A percentile compares a stretch with the other conserved stretches of the same genome.
Conservation (phyloP, 805 yeast species). For the Starmera pachycereana region DNA sequence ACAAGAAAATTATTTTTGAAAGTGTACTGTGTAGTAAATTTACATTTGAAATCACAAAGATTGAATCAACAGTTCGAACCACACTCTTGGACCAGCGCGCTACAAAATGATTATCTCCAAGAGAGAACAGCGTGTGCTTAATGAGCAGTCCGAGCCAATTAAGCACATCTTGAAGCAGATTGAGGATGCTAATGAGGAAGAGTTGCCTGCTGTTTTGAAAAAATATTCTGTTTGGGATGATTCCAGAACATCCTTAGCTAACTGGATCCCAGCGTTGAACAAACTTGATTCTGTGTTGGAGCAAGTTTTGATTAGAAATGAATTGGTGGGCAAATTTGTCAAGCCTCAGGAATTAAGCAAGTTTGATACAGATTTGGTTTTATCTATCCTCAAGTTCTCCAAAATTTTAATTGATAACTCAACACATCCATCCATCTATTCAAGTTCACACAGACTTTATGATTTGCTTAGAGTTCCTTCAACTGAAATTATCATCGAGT, state of each 20-base stretch:
- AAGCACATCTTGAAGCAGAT: slow-evolving; percentile 30
- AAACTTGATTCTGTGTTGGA: slow-evolving; percentile 63
- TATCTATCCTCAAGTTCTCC: slow-evolving; percentile 51
- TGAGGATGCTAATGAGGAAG: slow-evolving; percentile 24
- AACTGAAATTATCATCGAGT: slow-evolving; percentile 44
- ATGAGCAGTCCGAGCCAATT: slow-evolving; percentile 20
- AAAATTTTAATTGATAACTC: slow-evolving; percentile 58
- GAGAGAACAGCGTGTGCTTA: slow-evolving; percentile 15
- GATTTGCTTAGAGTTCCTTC: slow-evolving; percentile 50
- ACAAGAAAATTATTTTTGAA: no score
- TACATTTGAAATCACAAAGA: no score
- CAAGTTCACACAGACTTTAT: slow-evolving; percentile 53
- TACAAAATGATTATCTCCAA: slow-evolving; percentile 16
- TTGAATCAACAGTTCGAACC: no score
- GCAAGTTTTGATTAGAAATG: slow-evolving; percentile 40
- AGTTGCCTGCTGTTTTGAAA: slow-evolving; percentile 30
- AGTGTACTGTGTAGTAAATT: no score
- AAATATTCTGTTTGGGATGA: slow-evolving; percentile 42
- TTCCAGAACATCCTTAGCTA: slow-evolving; percentile 58
- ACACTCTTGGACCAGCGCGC: no score
- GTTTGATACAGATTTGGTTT: slow-evolving; percentile 37
- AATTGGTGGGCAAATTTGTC: slow-evolving; percentile 34
- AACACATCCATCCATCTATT: slow-evolving; percentile 53
- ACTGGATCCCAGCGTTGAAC: slow-evolving; percentile 72
- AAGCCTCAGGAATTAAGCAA: slow-evolving; percentile 33